These are phyloP conservation scores for Fusarium ambrosium DNA, from an alignment of 2,329 filamentous ascomycete species.

Conservation along the genomic window DNA sequence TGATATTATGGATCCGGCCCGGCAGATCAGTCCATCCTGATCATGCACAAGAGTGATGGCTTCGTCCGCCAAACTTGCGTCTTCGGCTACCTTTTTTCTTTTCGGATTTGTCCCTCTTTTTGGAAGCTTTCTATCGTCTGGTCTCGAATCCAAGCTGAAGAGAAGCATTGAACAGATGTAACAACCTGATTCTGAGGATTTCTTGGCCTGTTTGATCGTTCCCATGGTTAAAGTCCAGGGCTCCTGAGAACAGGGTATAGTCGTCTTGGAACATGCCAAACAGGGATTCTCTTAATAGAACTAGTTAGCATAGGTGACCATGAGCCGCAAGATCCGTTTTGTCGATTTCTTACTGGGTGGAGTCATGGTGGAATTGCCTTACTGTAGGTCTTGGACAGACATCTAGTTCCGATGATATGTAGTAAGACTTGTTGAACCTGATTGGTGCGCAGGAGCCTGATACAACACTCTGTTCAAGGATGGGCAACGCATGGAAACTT, in stretches of 20 bases:
- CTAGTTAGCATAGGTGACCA: not conserved
- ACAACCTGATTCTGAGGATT: not conserved
- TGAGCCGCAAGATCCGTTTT: not conserved
- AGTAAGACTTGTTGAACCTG: not conserved
- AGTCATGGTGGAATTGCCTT: not conserved
- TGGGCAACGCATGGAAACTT: not conserved
- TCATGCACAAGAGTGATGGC: not conserved
- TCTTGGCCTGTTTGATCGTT: not conserved
- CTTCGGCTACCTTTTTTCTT: not conserved
- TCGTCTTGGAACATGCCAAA: not conserved
- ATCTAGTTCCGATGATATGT: not conserved
- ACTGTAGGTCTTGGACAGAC: not conserved
- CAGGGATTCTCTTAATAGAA: not conserved
- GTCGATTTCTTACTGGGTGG: not conserved
- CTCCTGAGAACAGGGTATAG: not conserved
- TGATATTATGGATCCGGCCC: not conserved
- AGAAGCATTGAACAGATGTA: not conserved
- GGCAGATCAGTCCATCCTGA: not conserved
- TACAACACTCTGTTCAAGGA: not conserved
- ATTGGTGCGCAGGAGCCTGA: not conserved
- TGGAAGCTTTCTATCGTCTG: not conserved
- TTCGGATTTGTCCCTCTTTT: not conserved
- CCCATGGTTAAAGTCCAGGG: not conserved
- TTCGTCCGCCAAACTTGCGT: not conserved
- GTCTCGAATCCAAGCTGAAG: not conserved